Evolutionary conservation across 768 basidiomycete species (phyloP).

Genomic region (Pisolithus microcarpus): DNA sequence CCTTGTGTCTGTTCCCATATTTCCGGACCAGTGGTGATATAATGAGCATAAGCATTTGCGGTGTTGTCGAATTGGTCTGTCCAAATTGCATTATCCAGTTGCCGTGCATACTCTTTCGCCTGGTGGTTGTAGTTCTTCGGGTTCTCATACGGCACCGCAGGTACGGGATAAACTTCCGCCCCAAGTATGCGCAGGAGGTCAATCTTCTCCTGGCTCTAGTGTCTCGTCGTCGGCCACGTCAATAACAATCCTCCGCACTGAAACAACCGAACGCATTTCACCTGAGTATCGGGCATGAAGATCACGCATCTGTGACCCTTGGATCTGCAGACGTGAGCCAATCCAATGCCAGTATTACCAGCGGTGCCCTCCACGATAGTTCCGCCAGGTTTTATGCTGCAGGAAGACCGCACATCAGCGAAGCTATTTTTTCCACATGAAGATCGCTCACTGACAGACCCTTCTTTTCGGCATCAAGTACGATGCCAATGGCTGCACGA

Average conservation of each 20-base stretch:
- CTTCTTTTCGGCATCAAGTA: slow-evolving; percentile 78
- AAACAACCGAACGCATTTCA: slow-evolving; percentile 17
- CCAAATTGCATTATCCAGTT: slow-evolving; percentile 80
- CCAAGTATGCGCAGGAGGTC: slow-evolving; percentile 96
- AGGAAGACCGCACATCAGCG: neutral
- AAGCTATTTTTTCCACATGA: neutral
- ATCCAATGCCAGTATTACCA: slow-evolving; percentile 95
- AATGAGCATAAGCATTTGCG: slow-evolving; percentile 86
- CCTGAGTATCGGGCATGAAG: slow-evolving; percentile 96
- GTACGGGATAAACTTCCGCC: slow-evolving; percentile 93
- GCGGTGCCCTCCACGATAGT: slow-evolving; percentile 98
- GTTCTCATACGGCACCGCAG: slow-evolving; percentile 94
- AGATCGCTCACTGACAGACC: slow-evolving; percentile 51
- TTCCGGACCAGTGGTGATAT: slow-evolving; percentile 88
- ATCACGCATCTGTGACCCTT: slow-evolving; percentile 97
- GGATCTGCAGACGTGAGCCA: slow-evolving; percentile 90
- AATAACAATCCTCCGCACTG: neutral
- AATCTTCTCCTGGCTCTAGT: slow-evolving; percentile 94
- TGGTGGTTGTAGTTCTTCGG: slow-evolving; percentile 97
- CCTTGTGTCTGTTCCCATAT: slow-evolving; percentile 89
- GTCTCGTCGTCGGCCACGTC: neutral
- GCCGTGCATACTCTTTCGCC: slow-evolving; percentile 79
- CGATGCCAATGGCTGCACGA: slow-evolving; percentile 85
- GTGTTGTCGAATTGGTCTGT: slow-evolving; percentile 97
- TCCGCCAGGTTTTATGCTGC: slow-evolving; percentile 82